Base-by-base conservation (phyloP, 148 eudicot species). In the Cornus controversa region DNA sequence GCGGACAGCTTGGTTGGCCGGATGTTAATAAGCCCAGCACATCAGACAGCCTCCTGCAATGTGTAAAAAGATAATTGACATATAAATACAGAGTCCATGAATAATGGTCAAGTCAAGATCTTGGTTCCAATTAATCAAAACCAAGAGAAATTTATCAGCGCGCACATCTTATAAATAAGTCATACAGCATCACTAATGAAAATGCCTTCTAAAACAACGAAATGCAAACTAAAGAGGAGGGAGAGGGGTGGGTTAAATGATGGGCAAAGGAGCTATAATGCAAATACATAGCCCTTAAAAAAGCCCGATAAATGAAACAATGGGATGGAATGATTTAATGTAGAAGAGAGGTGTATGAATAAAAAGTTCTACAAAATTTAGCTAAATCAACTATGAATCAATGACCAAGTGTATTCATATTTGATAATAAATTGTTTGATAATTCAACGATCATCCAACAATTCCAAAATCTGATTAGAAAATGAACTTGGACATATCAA, bases 1-100 rank as follows among this genome's bases (percentile, higher is more conserved):
- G 99, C 0, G 99, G 99, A 62, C 99, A 96, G 75, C 81, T 84
- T 16, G 99, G 99, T 66, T 96, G 99, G n/a, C 81, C 69, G 3
- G 87, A 89, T 75, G 91, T 89, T 77, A 96, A 77, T 75, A 90
- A 50, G 16, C 83, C 87, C 79, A 96, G 40, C n/a, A 96, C 90
- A 81, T 92, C 89, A 18, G 90, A 89, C 65, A 96, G 90, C 87
- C 98, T 90, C 97, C 99, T 95, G 96, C 11, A 80, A 81, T 70
- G 54, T 40, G 24, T 2, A 24, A 5, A 34, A 54, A 18, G 40
- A 53, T 10, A 53, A 15, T 40, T 20, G 13, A 25, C 24, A 57
- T 70, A 36, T 70, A 36, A 75, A 36, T 69, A 45, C 3, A 31
- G 45, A 69, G 27, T 65, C n/a, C 8, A 34, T 50, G 13, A 79